Evolutionary conservation across 1,284 basidiomycete species (phyloP).

Genomic region (Xerocomus amazonicus): DNA sequence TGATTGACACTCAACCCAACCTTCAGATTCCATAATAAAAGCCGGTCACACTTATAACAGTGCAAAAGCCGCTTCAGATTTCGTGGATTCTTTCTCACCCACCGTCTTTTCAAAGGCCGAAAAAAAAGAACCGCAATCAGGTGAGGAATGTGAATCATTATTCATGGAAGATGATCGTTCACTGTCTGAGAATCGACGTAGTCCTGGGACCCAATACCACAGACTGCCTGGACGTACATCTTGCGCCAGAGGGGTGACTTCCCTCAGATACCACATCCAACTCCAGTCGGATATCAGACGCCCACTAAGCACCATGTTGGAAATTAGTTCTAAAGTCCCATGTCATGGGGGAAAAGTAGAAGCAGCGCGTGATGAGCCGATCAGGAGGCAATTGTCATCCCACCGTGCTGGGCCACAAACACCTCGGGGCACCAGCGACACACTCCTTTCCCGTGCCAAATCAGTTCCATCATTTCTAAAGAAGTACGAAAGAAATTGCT

Average conservation of each 20-base stretch:
- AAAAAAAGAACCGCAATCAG: slow-evolving; percentile 2
- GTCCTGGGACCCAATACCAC: background rate
- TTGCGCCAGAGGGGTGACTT: background rate
- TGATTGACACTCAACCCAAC: background rate
- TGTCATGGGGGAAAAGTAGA: background rate
- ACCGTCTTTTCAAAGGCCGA: background rate
- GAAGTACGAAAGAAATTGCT: slow-evolving; percentile 11
- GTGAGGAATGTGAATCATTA: slow-evolving; percentile 7
- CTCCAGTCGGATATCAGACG: background rate
- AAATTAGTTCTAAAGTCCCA: background rate
- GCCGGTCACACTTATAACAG: background rate
- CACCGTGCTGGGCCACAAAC: background rate
- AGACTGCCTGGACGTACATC: background rate
- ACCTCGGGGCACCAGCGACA: slow-evolving; percentile 16
- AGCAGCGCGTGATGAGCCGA: background rate
- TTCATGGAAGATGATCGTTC: background rate
- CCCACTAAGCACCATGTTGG: background rate
- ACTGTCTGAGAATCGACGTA: slow-evolving; percentile 4
- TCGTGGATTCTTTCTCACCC: background rate
- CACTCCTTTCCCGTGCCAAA: slow-evolving; percentile 24
- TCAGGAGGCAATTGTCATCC: background rate
- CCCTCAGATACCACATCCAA: background rate
- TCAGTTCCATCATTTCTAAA: slow-evolving; percentile 15
- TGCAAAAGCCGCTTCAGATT: slow-evolving; percentile 1
- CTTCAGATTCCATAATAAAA: background rate